Percentiles rank a stretch among this genome's conserved stretches.
These are phyloP conservation scores for Grigorovia yakushimaensis DNA, from an alignment of 805 yeast species.

Conservation along the genomic window DNA sequence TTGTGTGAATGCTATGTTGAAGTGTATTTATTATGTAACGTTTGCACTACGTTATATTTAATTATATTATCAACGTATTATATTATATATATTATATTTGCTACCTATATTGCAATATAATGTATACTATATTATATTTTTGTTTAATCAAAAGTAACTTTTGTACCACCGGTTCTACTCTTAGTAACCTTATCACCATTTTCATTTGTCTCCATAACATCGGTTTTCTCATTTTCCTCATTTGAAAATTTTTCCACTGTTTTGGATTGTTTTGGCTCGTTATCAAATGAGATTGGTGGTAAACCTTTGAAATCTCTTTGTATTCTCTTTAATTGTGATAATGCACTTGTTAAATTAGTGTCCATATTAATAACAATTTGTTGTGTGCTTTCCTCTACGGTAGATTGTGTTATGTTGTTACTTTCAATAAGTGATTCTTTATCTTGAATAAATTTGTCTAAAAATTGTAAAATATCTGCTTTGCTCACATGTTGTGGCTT, in stretches of 20 bases:
- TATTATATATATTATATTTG: too few relatives aligned
- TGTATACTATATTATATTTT: neutral
- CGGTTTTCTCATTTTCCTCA: neutral
- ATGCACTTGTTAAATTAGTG: slow-evolving; percentile 24
- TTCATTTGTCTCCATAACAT: neutral
- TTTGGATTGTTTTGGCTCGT: neutral
- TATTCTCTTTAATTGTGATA: slow-evolving; percentile 57
- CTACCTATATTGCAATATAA: too few relatives aligned
- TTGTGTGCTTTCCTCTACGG: neutral
- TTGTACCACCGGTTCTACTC: slow-evolving; percentile 24
- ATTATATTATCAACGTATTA: too few relatives aligned
- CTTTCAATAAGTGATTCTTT: slow-evolving; percentile 15
- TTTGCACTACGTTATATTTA: too few relatives aligned
- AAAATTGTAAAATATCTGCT: slow-evolving; percentile 20
- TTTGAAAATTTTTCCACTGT: neutral
- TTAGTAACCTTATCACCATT: slow-evolving; percentile 9
- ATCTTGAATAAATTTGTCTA: slow-evolving; percentile 20
- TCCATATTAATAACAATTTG: slow-evolving; percentile 13
- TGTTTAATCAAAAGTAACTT: slow-evolving; percentile 18
- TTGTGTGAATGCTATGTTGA: too few relatives aligned
- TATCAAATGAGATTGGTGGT: slow-evolving; percentile 40
- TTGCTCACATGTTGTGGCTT: slow-evolving; percentile 18
- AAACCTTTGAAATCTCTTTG: slow-evolving; percentile 74
- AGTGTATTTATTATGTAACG: too few relatives aligned
- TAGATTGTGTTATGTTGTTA: slow-evolving; percentile 1